A percentile compares a stretch with the other conserved stretches of the same genome.
Conservation (phyloP, 306 rosid genomes). For the Fragaria iinumae region DNA sequence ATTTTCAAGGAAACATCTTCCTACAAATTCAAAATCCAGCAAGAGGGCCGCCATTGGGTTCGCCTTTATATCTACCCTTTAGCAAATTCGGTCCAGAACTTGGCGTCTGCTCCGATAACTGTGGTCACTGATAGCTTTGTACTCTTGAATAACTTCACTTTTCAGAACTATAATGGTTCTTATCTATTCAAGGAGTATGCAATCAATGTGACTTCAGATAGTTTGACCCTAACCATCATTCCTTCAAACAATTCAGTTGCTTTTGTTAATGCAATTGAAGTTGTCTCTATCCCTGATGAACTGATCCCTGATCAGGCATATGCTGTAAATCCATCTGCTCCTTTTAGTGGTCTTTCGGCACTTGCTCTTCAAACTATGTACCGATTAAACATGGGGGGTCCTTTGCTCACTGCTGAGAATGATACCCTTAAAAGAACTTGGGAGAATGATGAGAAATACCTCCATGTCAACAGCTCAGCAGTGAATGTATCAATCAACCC, state of each 20-base stretch:
- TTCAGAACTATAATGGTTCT: conserved; percentile 62
- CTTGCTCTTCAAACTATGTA: conserved; percentile 76
- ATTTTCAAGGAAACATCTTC: conserved; percentile 57
- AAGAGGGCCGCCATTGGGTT: conserved; percentile 78
- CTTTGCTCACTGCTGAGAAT: conserved; percentile 68
- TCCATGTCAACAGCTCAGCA: conserved; percentile 77
- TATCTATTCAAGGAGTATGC: conserved; percentile 82
- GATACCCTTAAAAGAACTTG: conserved; percentile 92
- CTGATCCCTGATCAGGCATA: conserved; percentile 75
- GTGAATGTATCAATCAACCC: conserved; percentile 58
- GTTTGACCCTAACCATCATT: conserved; percentile 61
- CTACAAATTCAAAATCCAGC: conserved; percentile 55
- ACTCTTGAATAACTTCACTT: conserved; percentile 70
- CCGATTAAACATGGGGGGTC: conserved; percentile 84
- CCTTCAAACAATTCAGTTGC: conserved; percentile 71
- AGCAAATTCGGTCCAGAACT: conserved; percentile 38
- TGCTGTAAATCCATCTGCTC: conserved; percentile 53
- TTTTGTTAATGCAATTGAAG: conserved; percentile 92
- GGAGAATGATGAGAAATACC: conserved; percentile 80
- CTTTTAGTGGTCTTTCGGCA: conserved; percentile 62
- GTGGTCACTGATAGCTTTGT: conserved; percentile 78
- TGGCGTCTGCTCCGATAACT: conserved; percentile 61
- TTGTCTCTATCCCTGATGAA: conserved; percentile 76
- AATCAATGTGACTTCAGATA: conserved; percentile 62
- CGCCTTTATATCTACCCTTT: conserved; percentile 73